These are phyloP conservation scores for Vaccinium corymbosum DNA, from an alignment of 148 eudicot species.

Conservation along the genomic window DNA sequence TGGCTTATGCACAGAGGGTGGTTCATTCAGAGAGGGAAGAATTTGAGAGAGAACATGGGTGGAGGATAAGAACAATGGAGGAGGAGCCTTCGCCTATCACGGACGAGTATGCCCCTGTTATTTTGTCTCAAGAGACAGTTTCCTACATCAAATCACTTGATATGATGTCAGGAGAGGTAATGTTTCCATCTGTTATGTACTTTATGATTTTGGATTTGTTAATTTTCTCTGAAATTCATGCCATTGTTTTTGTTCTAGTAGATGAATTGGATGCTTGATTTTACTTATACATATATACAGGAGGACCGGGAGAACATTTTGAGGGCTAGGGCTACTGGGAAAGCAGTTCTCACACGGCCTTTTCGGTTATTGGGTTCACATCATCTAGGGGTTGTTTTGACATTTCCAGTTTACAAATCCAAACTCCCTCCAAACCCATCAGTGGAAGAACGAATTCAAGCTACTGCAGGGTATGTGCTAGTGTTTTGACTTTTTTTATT, in stretches of 20 bases:
- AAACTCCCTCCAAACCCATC: slow-evolving; percentile 50
- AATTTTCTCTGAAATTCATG: not conserved
- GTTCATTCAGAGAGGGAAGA: slow-evolving; percentile 54
- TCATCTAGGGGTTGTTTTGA: slow-evolving; percentile 73
- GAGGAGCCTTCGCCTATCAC: slow-evolving; percentile 52
- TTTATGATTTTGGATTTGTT: not conserved
- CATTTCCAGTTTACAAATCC: slow-evolving; percentile 65
- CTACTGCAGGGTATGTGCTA: slow-evolving; percentile 57
- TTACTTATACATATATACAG: slow-evolving; percentile 23
- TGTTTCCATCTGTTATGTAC: not conserved
- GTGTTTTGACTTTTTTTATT: not conserved
- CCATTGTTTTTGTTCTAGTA: not conserved
- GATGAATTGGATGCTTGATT: slow-evolving; percentile 2
- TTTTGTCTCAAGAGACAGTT: slow-evolving; percentile 63
- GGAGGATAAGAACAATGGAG: slow-evolving; percentile 65
- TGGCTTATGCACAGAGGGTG: slow-evolving; percentile 65
- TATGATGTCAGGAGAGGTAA: slow-evolving; percentile 82
- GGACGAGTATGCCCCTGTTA: slow-evolving; percentile 69
- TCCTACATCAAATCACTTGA: slow-evolving; percentile 62
- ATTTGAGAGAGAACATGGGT: slow-evolving; percentile 58
- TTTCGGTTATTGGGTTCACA: slow-evolving; percentile 57
- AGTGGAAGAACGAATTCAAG: slow-evolving; percentile 42
- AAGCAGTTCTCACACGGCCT: slow-evolving; percentile 69
- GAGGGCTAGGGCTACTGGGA: slow-evolving; percentile 67
- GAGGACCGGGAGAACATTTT: slow-evolving; percentile 71